Conservation (phyloP, 1,284 basidiomycete species). For the Moesziomyces sp. region DNA sequence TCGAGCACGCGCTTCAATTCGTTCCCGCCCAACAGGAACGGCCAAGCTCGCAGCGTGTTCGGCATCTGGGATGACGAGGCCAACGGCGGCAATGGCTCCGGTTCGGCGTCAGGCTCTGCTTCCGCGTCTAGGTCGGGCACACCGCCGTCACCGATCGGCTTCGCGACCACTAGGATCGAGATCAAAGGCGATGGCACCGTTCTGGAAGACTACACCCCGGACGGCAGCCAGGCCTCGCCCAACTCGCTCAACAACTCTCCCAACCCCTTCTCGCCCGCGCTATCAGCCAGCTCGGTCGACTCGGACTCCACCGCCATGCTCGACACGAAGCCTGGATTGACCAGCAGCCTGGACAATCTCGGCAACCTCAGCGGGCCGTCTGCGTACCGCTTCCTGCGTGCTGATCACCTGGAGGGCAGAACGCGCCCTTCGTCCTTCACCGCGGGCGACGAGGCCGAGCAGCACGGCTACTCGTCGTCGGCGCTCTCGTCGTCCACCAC, state of each 20-base stretch:
- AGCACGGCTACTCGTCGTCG: conserved; percentile 41
- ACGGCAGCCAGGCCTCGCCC: conserved; percentile 54
- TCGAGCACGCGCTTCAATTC: conserved; percentile 46
- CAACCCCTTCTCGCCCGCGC: conserved; percentile 53
- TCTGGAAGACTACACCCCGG: conserved; percentile 52
- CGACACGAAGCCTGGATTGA: conserved; percentile 20
- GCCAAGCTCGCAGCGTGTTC: conserved; percentile 26
- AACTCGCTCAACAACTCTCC: conserved; percentile 52
- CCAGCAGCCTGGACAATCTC: conserved; percentile 30
- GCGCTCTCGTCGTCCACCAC: conserved; percentile 41
- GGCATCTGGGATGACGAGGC: conserved; percentile 34
- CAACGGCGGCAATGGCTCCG: conserved; percentile 19
- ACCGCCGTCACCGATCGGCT: conserved; percentile 36
- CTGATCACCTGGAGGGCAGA: conserved; percentile 29
- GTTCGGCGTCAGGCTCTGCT: conserved; percentile 32
- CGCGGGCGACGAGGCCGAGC: conserved; percentile 28
- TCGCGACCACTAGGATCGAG: conserved; percentile 22
- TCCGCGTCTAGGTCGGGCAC: conserved; percentile 26
- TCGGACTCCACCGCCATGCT: conserved; percentile 53
- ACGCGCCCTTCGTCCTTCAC: conserved; percentile 30
- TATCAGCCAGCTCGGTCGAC: conserved; percentile 52
- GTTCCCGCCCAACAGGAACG: conserved; percentile 48
- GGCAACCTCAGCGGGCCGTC: conserved; percentile 21
- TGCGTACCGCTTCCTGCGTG: conserved; percentile 24
- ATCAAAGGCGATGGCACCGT: conserved; percentile 41